Evolutionary conservation across 129 eudicot genomes (phyloP).

Genomic region (Deinandra increscens): DNA sequence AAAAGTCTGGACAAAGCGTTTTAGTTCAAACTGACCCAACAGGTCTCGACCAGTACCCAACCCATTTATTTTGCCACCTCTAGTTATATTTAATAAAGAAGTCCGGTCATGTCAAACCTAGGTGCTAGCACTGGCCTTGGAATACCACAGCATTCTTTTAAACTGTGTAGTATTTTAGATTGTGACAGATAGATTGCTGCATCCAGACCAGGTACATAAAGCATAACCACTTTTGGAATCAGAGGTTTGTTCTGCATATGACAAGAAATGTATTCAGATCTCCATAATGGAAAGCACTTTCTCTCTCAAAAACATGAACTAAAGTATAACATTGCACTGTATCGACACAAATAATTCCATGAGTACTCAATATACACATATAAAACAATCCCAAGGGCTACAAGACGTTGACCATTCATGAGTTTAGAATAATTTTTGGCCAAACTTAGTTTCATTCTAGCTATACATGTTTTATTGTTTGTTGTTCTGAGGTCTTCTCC

Average conservation of each 20-base stretch:
- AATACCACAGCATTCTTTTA: conserved; percentile 79
- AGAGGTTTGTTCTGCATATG: conserved; percentile 89
- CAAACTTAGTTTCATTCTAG: not conserved
- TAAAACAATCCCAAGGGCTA: not conserved
- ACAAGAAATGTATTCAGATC: conserved; percentile 23
- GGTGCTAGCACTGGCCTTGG: conserved; percentile 91
- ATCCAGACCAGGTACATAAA: conserved; percentile 96
- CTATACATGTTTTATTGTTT: not conserved
- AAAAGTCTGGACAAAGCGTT: not conserved
- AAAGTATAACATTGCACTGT: not conserved
- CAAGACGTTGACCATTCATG: not conserved
- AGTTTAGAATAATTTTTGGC: not conserved
- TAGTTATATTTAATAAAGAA: not conserved
- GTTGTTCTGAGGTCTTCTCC: not conserved
- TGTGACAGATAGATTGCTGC: conserved; percentile 81
- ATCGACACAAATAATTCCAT: not conserved
- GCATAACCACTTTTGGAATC: conserved; percentile 88
- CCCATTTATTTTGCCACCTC: not conserved
- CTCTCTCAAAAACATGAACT: not conserved
- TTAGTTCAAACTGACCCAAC: not conserved
- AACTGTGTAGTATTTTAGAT: conserved; percentile 56
- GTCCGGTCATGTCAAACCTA: conserved; percentile 54
- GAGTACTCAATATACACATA: not conserved
- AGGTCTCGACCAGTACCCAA: not conserved
- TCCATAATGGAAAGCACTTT: not conserved